Base-by-base conservation (phyloP, 1,284 basidiomycete species). In the Microbotryum scabiosae region DNA sequence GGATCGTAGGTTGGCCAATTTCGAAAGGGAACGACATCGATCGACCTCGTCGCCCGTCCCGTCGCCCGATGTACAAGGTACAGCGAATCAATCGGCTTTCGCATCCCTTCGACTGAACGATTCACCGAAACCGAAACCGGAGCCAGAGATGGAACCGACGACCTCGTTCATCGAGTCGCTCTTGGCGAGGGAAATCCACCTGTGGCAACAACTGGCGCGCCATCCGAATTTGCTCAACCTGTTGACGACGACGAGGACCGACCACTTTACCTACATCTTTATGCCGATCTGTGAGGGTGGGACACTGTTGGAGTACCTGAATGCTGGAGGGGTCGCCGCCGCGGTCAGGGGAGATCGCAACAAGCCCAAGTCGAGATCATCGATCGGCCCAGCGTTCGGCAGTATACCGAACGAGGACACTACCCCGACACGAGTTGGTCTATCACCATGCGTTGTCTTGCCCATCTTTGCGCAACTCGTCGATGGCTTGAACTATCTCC, bases 381-480 rank as follows among this genome's bases (percentile, higher is more conserved):
- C 20, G 28, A 44, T 23, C n/a, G 41, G 52, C n/a, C 51, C 36
- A 43, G 44, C 8, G 4, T 48, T 50, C 5, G 41, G 32, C 36
- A 12, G n/a, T 18, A 14, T 47, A 8, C 16, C 47, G 16, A 20
- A 28, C 21, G 28, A 30, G 9, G 20, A 47, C 20, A 14, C 36
- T 23, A 51, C 48, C 28, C 8, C 48, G 23, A 57, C 47, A 18
- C 46, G 46, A 25, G 23, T 36, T 1, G 30, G 28, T n/a, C 23
- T 25, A 14, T 43, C 21, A 18, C n/a, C 32, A 12, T 8, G 25
- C 9, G 26, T 46, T 44, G 5, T 14, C 26, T 45, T 55, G 28
- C 88, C 85, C 0, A 86, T 91, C 81, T 93, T 97, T 74, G 82
- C 86, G 53, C 91, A 96, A 75, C 84, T 97, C 60, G 88, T 91